Evolutionary conservation across 2,329 filamentous ascomycete genomes (phyloP).

Genomic region (Diplodia seriata): DNA sequence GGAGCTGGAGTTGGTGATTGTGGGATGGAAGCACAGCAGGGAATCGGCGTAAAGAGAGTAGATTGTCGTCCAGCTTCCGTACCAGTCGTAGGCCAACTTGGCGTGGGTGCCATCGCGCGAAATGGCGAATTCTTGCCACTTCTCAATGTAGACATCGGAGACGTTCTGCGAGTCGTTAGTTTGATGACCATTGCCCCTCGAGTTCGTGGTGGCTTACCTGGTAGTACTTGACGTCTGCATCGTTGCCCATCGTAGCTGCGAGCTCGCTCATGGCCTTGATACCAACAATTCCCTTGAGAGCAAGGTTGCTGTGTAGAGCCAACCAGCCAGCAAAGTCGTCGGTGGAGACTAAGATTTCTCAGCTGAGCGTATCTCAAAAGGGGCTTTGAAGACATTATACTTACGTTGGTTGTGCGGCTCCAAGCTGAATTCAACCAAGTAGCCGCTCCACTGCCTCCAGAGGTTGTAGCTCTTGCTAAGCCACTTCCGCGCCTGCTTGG

Average conservation of each 20-base stretch:
- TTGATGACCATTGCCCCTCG: neutral
- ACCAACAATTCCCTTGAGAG: conserved; percentile 82
- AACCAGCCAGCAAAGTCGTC: conserved; percentile 85
- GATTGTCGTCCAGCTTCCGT: conserved; percentile 81
- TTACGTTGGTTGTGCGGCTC: conserved; percentile 74
- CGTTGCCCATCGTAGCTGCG: conserved; percentile 66
- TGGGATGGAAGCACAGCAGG: conserved; percentile 78
- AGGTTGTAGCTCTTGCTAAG: conserved; percentile 72
- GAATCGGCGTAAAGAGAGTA: conserved; percentile 86
- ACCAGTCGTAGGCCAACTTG: conserved; percentile 80
- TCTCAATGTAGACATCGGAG: conserved; percentile 69
- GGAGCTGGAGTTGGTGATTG: conserved; percentile 48
- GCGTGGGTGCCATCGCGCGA: conserved; percentile 73
- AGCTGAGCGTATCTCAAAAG: neutral
- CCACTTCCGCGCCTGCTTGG: conserved; percentile 67
- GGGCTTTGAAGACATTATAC: conserved; percentile 33
- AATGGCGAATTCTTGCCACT: conserved; percentile 75
- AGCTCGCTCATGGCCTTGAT: conserved; percentile 80
- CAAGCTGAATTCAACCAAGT: conserved; percentile 76
- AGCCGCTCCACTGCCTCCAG: conserved; percentile 79
- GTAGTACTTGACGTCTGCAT: conserved; percentile 65
- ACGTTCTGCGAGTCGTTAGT: conserved; percentile 54
- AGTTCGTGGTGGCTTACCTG: conserved; percentile 46
- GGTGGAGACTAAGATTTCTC: conserved; percentile 66
- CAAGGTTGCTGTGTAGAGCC: conserved; percentile 80